Base-by-base conservation (phyloP, 2,329 filamentous ascomycete genomes). In the Pseudonectria foliicola region DNA sequence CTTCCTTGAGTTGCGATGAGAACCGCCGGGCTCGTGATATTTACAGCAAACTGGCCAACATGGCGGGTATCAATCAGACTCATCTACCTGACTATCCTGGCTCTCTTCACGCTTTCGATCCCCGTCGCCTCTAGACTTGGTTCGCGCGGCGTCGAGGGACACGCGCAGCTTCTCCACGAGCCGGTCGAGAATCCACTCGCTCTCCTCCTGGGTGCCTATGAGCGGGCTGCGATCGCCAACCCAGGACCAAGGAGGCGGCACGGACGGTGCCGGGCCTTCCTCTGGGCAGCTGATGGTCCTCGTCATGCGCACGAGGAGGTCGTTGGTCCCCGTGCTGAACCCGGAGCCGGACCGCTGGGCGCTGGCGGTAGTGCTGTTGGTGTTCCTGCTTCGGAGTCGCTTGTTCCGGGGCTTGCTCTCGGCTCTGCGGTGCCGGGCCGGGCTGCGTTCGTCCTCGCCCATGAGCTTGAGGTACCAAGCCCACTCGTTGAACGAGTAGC, bases 401-500 rank as follows among this genome's bases (percentile, higher is more conserved):
- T 39, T 39, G 21, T 35, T 44, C 25, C 45, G 53, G 16, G 44
- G 39, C 28, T 50, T 56, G 7, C 56, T 50, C 16, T 42, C 45
- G 6, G 59, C 59, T 38, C 61, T 65, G n/a, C 66, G 55, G 49
- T 80, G 76, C 13, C 60, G 70, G 6, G 62, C 56, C 3, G 71
- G 60, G 43, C 64, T 64, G 35, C 59, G 61, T 50, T 80, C 75
- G 52, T 80, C 74, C 50, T 80, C 75, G 30, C 76, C 76, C n/a
- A 94, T 84, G 23, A 95, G 68, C 14, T 76, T 74, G 7, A 89
- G 80, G 48, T 86, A 92, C 65, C 85, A 85, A 0, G 83, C 82
- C 89, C 88, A 94, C 54, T 94, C 82, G 46, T 88, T 78, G 44
- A 88, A 95, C 0, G 67, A 70, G 55, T 95, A 95, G 35, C 70